Base-by-base conservation (phyloP, 331 rosid species). In the Quercus phellos region DNA sequence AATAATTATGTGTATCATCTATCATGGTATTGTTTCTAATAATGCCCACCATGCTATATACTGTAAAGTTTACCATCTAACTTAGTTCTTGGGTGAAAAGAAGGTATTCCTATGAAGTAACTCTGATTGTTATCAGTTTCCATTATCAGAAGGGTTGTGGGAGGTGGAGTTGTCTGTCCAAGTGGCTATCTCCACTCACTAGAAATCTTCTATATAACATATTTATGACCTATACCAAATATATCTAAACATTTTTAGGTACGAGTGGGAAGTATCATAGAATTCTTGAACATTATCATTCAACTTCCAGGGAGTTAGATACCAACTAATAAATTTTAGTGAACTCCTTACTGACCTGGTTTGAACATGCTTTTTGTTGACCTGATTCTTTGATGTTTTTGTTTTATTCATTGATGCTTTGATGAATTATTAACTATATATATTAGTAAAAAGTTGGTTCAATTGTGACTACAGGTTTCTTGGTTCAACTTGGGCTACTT, bases 401-500 rank as follows among this genome's bases (percentile, higher is more conserved):
- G 46, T 55, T 30, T 61, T 58, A 63, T 67, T 51, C 53, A 0
- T 46, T 13, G 16, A 13, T 13, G 58, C n/a, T 64, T n/a, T 59
- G 54, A 22, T 66, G 34, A 68, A 72, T 18, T 74, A 50, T 56
- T 64, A 70, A 66, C 73, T 66, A 69, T 77, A 50, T 71, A 24
- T 80, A 14, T 14, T 74, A 74, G 24, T 72, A 56, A 29, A 77
- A 54, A 26, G 12, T 56, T 5, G 54, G 60, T 75, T 38, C 24
- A 73, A 77, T 70, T 50, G 38, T 75, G 79, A 70, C 29, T 78
- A 75, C 88, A 95, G 98, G 99, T 92, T 93, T 81, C 77, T 82
- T 21, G 98, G 99, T 76, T 88, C 98, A 56, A 6, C 88, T 4
- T 95, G 99, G 98, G 98, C 96, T 53, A 68, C 97, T 54, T 17